Evolutionary conservation across 306 rosid genomes (phyloP).

Genomic region (Begonia peltatifolia): DNA sequence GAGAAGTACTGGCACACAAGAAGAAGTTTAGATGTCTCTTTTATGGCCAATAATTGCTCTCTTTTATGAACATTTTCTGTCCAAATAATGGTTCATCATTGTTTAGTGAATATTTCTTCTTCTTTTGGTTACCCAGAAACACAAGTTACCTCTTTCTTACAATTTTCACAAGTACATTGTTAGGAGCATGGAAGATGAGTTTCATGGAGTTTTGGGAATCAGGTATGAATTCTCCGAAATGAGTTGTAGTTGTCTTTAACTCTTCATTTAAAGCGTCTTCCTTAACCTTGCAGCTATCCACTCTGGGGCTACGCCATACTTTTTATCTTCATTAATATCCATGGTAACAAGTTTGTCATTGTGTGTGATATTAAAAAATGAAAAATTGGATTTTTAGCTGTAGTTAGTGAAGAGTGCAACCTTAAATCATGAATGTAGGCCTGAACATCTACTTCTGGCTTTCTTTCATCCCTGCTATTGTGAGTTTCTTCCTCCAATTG

Average conservation of each 20-base stretch:
- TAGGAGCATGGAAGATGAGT: slow-evolving; percentile 97
- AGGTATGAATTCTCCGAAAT: slow-evolving; percentile 36
- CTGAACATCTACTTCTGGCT: slow-evolving; percentile 89
- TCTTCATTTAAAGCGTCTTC: not conserved
- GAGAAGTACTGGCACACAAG: no score
- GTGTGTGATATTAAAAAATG: not conserved
- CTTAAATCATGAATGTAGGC: slow-evolving; percentile 37
- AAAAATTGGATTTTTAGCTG: not conserved
- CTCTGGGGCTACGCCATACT: slow-evolving; percentile 89
- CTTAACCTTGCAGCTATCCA: slow-evolving; percentile 51
- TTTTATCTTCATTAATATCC: slow-evolving; percentile 77
- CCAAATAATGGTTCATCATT: no score
- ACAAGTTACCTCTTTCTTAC: slow-evolving; percentile 67
- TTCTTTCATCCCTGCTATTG: slow-evolving; percentile 89
- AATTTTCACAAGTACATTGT: slow-evolving; percentile 78
- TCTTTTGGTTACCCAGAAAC: slow-evolving; percentile 41
- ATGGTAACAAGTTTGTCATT: slow-evolving; percentile 12
- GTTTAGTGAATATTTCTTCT: no score
- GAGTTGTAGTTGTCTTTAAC: slow-evolving; percentile 2
- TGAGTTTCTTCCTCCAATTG: slow-evolving; percentile 26
- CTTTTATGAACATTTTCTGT: no score
- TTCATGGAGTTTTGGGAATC: slow-evolving; percentile 89
- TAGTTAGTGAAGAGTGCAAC: not conserved
- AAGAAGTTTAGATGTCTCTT: no score
- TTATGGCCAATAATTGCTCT: no score